Percentiles rank a stretch among this genome's conserved stretches.
Evolutionary conservation across 257 asterid genomes (phyloP).

Genomic region (Solanum virginianum): DNA sequence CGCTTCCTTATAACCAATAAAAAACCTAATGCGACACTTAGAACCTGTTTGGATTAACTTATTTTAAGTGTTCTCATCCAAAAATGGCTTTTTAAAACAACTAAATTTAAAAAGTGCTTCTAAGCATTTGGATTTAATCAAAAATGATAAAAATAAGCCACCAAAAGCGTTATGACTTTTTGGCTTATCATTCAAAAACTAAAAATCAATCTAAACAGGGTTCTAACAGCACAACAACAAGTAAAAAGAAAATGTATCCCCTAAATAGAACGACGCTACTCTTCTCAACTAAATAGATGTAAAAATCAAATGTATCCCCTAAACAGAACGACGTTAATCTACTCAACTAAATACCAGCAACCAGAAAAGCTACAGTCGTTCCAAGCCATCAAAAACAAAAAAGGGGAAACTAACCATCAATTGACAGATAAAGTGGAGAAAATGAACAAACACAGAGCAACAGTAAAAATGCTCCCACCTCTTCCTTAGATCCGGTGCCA

Average conservation of each 20-base stretch:
- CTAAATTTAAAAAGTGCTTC: not conserved
- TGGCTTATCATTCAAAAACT: not conserved
- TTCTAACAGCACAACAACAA: not conserved
- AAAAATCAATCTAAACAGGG: not conserved
- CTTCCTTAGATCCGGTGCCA: slow-evolving; percentile 97
- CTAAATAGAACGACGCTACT: not conserved
- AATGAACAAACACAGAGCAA: not conserved
- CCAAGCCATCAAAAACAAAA: not conserved
- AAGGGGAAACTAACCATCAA: not conserved
- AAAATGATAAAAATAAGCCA: not conserved
- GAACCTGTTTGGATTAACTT: too few relatives aligned
- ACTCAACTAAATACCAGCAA: not conserved
- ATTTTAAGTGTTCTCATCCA: not conserved
- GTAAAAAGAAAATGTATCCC: not conserved
- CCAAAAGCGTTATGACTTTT: not conserved
- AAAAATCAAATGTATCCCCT: not conserved
- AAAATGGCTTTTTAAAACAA: not conserved
- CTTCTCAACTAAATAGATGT: not conserved
- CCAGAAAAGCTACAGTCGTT: not conserved
- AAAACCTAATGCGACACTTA: not conserved
- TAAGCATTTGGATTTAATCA: not conserved
- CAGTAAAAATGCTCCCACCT: slow-evolving; percentile 33
- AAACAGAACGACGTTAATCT: not conserved
- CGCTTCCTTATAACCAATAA: not conserved
- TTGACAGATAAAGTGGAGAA: not conserved